Conservation (phyloP, 2,329 filamentous ascomycete genomes). For the Lomentospora prolificans region DNA sequence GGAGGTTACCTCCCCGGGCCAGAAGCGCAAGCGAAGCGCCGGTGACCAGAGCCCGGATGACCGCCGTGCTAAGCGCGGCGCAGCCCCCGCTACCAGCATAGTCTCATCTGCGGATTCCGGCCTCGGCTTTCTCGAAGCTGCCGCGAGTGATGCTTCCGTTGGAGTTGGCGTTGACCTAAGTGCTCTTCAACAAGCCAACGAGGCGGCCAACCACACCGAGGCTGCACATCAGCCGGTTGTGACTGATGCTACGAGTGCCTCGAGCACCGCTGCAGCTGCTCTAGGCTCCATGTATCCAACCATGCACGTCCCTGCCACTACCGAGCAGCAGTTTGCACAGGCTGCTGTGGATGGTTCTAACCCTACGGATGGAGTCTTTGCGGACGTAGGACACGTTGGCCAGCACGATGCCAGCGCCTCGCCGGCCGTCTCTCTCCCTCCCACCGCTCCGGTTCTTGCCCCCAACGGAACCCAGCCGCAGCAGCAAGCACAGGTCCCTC, state of each 20-base stretch:
- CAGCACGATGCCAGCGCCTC: conserved; percentile 25
- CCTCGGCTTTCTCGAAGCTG: conserved; percentile 34
- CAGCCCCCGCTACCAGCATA: conserved; percentile 22
- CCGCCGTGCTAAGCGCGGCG: conserved; percentile 39
- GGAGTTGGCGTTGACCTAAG: conserved; percentile 44
- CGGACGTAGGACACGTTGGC: conserved; percentile 5
- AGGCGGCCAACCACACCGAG: conserved; percentile 10
- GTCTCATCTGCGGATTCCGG: conserved; percentile 10
- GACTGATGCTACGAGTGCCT: conserved; percentile 42
- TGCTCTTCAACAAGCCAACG: conserved; percentile 42
- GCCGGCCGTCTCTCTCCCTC: conserved; percentile 23
- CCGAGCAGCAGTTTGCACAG: conserved; percentile 52
- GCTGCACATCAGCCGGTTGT: conserved; percentile 31
- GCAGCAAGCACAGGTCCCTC: conserved; percentile 8
- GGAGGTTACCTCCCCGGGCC: conserved; percentile 26
- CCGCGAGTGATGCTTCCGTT: conserved; percentile 18
- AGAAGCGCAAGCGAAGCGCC: conserved; percentile 46
- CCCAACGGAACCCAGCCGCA: conserved; percentile 11
- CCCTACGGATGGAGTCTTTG: conserved; percentile 12
- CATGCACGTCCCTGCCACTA: conserved; percentile 46
- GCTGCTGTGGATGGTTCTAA: conserved; percentile 24
- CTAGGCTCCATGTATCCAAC: conserved; percentile 49
- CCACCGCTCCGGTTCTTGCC: conserved; percentile 3
- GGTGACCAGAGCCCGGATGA: conserved; percentile 38
- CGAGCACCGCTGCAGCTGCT: conserved; percentile 50